A percentile compares a stretch with the other conserved stretches of the same genome.
Evolutionary conservation across 306 rosid species (phyloP).

Genomic region (Prunus mongolica): DNA sequence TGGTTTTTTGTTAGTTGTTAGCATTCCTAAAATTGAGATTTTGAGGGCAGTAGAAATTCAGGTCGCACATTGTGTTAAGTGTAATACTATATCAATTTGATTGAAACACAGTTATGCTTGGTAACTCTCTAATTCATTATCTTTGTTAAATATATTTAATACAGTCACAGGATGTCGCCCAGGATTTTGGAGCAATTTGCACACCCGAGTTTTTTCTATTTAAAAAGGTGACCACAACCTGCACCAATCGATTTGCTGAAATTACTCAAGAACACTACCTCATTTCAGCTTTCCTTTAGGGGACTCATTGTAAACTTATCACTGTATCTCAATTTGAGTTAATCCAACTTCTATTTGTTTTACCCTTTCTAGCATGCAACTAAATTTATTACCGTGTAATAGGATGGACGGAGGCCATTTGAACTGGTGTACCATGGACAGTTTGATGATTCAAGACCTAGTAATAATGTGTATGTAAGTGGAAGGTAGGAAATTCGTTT

Average conservation of each 20-base stretch:
- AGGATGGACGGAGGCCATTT: constrained; percentile 97
- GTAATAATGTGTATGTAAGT: constrained; percentile 61
- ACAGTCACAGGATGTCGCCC: constrained; percentile 86
- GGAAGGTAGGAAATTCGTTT: constrained; percentile 59
- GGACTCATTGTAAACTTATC: not conserved
- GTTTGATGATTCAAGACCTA: constrained; percentile 93
- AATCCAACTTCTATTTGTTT: not conserved
- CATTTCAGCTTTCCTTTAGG: not conserved
- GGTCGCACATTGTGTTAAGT: not conserved
- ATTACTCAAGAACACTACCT: not conserved
- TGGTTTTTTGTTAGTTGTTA: not conserved
- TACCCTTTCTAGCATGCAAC: not conserved
- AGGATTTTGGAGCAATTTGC: constrained; percentile 84
- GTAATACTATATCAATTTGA: not conserved
- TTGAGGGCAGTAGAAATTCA: not conserved
- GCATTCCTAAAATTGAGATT: not conserved
- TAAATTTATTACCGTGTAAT: constrained; percentile 20
- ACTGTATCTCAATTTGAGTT: constrained; percentile 4
- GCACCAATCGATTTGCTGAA: not conserved
- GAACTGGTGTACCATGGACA: constrained; percentile 95
- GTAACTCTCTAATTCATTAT: not conserved
- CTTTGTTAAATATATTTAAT: constrained; percentile 10
- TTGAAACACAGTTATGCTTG: not conserved
- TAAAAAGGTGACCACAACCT: constrained; percentile 58
- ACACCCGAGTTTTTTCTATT: constrained; percentile 85